A percentile compares a stretch with the other conserved stretches of the same genome.
Conservation (phyloP, 1,139 yeast species). For the Geotrichum klebahnii region DNA sequence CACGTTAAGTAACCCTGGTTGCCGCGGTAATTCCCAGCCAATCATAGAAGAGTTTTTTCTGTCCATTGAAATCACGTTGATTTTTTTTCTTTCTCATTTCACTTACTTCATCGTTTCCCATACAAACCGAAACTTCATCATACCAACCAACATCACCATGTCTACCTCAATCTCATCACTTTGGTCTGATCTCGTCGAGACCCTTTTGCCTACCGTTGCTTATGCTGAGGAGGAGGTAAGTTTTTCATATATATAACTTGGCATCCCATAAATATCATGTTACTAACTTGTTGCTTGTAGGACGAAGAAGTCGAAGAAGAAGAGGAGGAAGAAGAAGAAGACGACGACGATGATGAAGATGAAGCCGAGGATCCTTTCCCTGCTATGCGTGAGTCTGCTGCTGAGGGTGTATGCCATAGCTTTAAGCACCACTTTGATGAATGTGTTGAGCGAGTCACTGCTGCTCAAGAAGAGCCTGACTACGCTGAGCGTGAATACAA, state of each 20-base stretch:
- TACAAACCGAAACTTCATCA: no score
- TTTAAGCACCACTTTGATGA: constrained; percentile 87
- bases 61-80: not conserved
- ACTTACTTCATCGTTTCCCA: no score
- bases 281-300: constrained; percentile 25
- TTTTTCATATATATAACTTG: not conserved
- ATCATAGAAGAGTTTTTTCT: not conserved
- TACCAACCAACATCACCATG: not conserved
- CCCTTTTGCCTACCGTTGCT: constrained; percentile 74
- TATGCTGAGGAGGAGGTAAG: constrained; percentile 66
- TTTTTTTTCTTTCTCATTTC: not conserved
- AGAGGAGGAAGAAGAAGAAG: constrained; percentile 36
- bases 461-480: constrained; percentile 76
- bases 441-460: constrained; percentile 90
- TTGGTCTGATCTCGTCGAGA: constrained; percentile 67
- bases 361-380: constrained; percentile 40
- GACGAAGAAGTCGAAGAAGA: constrained; percentile 29
- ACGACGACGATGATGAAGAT: constrained; percentile 41
- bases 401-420: constrained; percentile 65
- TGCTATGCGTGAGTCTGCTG: constrained; percentile 40
- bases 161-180: constrained; percentile 50
- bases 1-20: not conserved
- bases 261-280: not conserved
- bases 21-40: not conserved
- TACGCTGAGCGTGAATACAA: constrained; percentile 77